These are phyloP conservation scores for Fraxinus ornus DNA, from an alignment of 305 asterid genomes.

Conservation along the genomic window DNA sequence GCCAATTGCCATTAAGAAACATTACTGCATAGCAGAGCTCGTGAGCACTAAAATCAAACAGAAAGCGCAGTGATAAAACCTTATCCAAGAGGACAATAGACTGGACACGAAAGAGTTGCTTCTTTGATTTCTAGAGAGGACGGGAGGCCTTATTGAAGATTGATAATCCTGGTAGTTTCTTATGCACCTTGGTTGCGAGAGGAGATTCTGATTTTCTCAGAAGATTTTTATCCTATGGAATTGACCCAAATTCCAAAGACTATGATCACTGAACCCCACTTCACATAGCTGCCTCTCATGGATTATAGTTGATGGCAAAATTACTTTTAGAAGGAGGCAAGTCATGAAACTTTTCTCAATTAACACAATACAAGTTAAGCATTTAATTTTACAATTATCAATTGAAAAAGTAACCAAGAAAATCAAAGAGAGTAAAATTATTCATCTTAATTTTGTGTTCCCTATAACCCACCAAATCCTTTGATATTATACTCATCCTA, in stretches of 20 bases:
- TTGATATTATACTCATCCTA: no score
- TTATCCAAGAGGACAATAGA: no score
- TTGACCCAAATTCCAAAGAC: conserved; percentile 67
- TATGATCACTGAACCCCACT: conserved; percentile 76
- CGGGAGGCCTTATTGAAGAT: conserved; percentile 69
- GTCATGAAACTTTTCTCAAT: not conserved
- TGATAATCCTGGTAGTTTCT: conserved; percentile 61
- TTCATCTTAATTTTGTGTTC: no score
- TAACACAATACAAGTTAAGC: no score
- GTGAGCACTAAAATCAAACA: no score
- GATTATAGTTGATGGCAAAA: conserved; percentile 64
- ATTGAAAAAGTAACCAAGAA: no score
- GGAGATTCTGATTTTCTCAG: conserved; percentile 80
- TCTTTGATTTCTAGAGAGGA: conserved; percentile 53
- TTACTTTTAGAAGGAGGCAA: conserved; percentile 72
- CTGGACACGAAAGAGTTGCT: conserved; percentile 71
- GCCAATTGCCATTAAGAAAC: no score
- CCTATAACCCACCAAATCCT: no score
- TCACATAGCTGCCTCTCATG: conserved; percentile 74
- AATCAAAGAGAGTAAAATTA: no score
- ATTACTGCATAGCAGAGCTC: no score
- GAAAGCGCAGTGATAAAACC: no score
- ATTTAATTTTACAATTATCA: no score
- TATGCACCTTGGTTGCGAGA: conserved; percentile 60
- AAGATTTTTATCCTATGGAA: conserved; percentile 56